These are phyloP conservation scores for Mariannaea elegans DNA, from an alignment of 2,329 filamentous ascomycete species.

Conservation along the genomic window DNA sequence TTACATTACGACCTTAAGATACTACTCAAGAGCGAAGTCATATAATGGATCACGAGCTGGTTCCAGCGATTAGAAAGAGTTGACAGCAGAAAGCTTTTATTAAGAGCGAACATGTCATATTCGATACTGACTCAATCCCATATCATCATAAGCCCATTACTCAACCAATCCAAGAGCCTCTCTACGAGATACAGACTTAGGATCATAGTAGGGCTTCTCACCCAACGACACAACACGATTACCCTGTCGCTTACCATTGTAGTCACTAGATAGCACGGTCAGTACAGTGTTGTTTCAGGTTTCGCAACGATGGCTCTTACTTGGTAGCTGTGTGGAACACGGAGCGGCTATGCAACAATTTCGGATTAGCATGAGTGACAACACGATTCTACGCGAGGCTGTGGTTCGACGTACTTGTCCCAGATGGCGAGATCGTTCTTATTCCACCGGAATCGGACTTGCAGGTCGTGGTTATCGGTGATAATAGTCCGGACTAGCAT, in stretches of 20 bases:
- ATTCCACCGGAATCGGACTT: background rate
- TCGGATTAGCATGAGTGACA: conserved; percentile 13
- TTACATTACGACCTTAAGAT: no score
- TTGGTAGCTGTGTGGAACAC: conserved; percentile 27
- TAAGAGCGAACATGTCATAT: no score
- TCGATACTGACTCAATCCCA: no score
- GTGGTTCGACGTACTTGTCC: conserved; percentile 9
- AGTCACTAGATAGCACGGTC: conserved; percentile 16
- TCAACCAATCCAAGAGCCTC: conserved; percentile 18
- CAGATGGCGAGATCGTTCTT: conserved; percentile 5
- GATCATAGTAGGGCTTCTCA: conserved; percentile 17
- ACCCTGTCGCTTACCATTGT: conserved; percentile 21
- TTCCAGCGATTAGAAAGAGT: no score
- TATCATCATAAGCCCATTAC: background rate
- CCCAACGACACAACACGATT: conserved; percentile 15
- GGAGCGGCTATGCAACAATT: conserved; percentile 11
- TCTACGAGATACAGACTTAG: conserved; percentile 1
- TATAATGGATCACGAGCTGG: no score
- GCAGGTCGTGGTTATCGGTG: background rate
- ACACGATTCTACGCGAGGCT: background rate
- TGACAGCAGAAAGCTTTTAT: no score
- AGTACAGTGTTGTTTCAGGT: background rate
- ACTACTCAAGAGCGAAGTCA: no score
- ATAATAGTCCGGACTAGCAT: background rate
- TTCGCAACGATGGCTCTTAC: conserved; percentile 30